Conservation (phyloP, 352 stramenopile genomes). For the Globisporangium uncinulatum region DNA sequence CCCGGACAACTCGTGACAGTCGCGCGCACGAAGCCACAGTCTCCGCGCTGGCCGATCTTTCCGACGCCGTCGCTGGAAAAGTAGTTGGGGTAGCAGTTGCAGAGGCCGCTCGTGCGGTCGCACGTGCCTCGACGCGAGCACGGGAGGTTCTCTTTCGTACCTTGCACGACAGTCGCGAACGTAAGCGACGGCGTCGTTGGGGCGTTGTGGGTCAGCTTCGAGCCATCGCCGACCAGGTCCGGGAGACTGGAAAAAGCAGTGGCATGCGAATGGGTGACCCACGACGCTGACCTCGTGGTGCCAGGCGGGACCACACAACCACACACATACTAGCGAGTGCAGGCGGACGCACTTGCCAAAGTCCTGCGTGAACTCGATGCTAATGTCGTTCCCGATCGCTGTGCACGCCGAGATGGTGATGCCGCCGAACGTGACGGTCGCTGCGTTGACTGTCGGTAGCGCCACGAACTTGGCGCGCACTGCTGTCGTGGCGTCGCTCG, state of each 20-base stretch:
- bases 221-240: slow-evolving; percentile 50
- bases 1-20: slow-evolving; percentile 62
- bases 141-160: slow-evolving; percentile 84
- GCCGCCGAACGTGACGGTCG: slow-evolving; percentile 59
- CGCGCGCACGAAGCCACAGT: slow-evolving; percentile 84
- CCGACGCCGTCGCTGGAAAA: slow-evolving; percentile 80
- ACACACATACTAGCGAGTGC: too few species aligned
- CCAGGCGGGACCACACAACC: background rate
- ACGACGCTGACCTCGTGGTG: background rate
- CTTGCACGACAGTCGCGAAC: slow-evolving; percentile 55
- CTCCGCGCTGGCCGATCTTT: slow-evolving; percentile 77
- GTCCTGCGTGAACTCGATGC: slow-evolving; percentile 69
- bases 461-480: slow-evolving; percentile 48
- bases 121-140: slow-evolving; percentile 87
- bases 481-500: slow-evolving; percentile 37
- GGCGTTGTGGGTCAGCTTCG: slow-evolving; percentile 41
- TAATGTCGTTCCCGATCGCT: slow-evolving; percentile 70
- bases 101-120: slow-evolving; percentile 67
- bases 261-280: background rate
- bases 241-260: slow-evolving; percentile 27
- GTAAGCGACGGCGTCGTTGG: slow-evolving; percentile 36
- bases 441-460: slow-evolving; percentile 60
- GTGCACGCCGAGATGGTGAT: slow-evolving; percentile 65
- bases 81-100: slow-evolving; percentile 81
- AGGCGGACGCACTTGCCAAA: slow-evolving; percentile 53